Base-by-base conservation (phyloP, 768 basidiomycete species). In the Mycena alexandri region DNA sequence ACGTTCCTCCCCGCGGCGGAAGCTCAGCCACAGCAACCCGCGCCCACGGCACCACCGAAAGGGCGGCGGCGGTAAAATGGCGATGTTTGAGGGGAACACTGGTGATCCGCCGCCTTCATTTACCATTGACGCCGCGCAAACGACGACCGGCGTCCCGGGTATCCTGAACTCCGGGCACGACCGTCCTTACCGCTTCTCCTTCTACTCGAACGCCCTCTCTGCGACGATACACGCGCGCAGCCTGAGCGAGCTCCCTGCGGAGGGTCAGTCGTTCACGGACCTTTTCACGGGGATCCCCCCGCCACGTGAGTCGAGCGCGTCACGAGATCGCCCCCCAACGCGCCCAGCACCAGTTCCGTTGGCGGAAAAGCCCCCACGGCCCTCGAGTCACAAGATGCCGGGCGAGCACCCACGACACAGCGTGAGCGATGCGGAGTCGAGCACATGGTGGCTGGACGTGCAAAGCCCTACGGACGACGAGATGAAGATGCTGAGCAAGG, bases 391-490 rank as follows among this genome's bases (percentile, higher is more conserved):
- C 50, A 59, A 50, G 22, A 44, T 46, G 13, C 36, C 9, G n/a
- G 72, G 22, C 68, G 47, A 62, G 63, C 42, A 53, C 48, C 54
- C 42, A 59, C 61, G 67, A 50, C 54, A 69, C 53, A 57, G 51
- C 60, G 14, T 42, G 9, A 41, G 71, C 22, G 85, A 91, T 59
- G 82, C 83, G 3, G 96, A 95, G 70, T 85, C 84, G 0, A 91
- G 87, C 74, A 98, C 96, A 2, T 99, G 98, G 98, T 99, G 98
- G 98, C 79, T 99, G 68, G 98, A 99, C 74, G 87, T 99, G 2
- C 87, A 90, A 59, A 92, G 89, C 63, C 98, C 98, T 0, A 99
- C 96, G 0, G 98, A 99, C 70, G 95, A 96, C 53, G 98, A 99
- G 79, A 99, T 99, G 98, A 94, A 94, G 77, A 90, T 96, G 83